Conservation (phyloP, 208 protist genomes). For the Wallacemonas sp. region DNA sequence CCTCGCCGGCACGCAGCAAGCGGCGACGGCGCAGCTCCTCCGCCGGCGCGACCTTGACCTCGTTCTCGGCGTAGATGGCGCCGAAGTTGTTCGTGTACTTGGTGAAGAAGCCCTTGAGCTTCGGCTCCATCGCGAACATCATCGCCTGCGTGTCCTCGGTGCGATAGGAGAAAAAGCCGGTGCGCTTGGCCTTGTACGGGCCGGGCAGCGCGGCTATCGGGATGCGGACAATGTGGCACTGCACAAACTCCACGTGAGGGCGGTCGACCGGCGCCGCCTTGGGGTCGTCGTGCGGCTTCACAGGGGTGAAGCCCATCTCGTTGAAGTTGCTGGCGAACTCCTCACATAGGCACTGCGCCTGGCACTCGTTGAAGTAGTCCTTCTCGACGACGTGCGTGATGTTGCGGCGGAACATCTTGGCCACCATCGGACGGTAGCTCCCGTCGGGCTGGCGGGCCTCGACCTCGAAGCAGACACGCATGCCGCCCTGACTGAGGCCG, state of each 20-base stretch:
- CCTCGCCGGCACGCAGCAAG: conserved; percentile 39
- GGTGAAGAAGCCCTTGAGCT: conserved; percentile 49
- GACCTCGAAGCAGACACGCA: conserved; percentile 63
- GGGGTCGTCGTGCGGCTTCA: conserved; percentile 2
- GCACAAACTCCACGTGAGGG: conserved; percentile 39
- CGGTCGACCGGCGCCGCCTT: conserved; percentile 5
- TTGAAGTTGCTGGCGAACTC: conserved; percentile 56
- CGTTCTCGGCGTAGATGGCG: conserved; percentile 31
- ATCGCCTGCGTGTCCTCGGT: conserved; percentile 41
- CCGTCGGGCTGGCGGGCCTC: conserved; percentile 41
- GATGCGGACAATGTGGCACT: conserved; percentile 48
- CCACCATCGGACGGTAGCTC: conserved; percentile 33
- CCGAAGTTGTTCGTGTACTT: conserved; percentile 78
- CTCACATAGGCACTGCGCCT: conserved; percentile 50
- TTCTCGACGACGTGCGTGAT: conserved; percentile 36
- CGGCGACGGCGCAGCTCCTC: conserved; percentile 9
- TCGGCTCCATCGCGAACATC: conserved; percentile 59
- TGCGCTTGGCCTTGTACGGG: conserved; percentile 19
- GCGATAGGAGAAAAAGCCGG: conserved; percentile 41
- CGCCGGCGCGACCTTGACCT: conserved; percentile 5
- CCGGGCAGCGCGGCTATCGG: conserved; percentile 23
- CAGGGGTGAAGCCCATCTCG: conserved; percentile 2
- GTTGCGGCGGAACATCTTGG: conserved; percentile 54
- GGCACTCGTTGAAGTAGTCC: conserved; percentile 52
- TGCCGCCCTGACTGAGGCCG: conserved; percentile 40